Evolutionary conservation across 2,329 filamentous ascomycete species (phyloP).

Genomic region (Stachybotrys echinatus): DNA sequence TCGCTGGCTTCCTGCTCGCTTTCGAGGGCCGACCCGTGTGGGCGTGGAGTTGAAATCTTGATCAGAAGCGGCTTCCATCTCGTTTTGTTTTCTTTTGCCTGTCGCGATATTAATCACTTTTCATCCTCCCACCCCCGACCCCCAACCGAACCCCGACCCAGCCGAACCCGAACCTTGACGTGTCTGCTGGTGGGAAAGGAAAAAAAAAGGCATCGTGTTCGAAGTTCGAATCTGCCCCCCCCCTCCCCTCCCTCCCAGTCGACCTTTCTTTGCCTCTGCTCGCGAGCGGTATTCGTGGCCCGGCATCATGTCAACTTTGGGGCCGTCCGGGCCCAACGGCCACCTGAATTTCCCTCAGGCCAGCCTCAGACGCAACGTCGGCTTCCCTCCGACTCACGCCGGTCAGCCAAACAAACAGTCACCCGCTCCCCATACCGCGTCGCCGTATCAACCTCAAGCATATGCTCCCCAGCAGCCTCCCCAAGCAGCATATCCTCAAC

Average conservation of each 20-base stretch:
- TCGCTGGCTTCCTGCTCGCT: background rate
- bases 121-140: constrained; percentile 5
- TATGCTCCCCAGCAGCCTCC: constrained; percentile 48
- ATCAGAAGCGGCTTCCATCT: background rate
- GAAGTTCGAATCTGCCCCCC: background rate
- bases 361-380: constrained; percentile 38
- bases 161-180: background rate
- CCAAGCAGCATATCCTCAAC: constrained; percentile 43
- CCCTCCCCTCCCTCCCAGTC: background rate
- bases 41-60: background rate
- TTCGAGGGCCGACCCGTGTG: background rate
- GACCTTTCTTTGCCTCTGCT: background rate
- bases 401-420: constrained; percentile 51
- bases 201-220: background rate
- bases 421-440: constrained; percentile 47
- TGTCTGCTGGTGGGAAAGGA: background rate
- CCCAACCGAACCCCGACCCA: constrained; percentile 4
- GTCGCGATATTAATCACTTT: background rate
- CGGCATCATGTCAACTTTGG: constrained; percentile 41
- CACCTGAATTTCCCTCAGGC: constrained; percentile 50
- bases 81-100: background rate
- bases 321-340: constrained; percentile 43
- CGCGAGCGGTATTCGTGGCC: constrained; percentile 3
- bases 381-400: constrained; percentile 41
- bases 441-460: constrained; percentile 48